Conservation (phyloP, 2,329 filamentous ascomycete species). For the Aspergillus terreus region DNA sequence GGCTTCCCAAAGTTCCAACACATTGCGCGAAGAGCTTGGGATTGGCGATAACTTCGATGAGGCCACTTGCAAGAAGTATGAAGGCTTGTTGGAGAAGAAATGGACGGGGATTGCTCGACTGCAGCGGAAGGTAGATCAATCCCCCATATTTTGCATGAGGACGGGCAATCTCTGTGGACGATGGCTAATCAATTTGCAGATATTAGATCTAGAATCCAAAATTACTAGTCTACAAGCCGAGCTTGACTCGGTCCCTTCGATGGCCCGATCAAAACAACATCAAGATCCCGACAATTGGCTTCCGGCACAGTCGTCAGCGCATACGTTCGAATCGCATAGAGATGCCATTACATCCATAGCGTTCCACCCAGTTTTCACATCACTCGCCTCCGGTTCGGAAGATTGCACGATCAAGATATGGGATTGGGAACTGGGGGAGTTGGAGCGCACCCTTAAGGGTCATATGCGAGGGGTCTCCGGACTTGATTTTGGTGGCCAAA, state of each 20-base stretch:
- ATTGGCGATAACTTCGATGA: conserved; percentile 65
- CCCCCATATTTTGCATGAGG: neutral
- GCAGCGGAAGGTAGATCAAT: conserved; percentile 75
- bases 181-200: conserved; percentile 49
- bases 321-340: conserved; percentile 79
- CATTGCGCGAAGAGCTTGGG: conserved; percentile 70
- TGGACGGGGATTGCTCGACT: conserved; percentile 94
- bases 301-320: conserved; percentile 53
- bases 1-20: conserved; percentile 64
- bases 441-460: conserved; percentile 83
- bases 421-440: conserved; percentile 91
- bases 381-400: conserved; percentile 85
- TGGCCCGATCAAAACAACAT: conserved; percentile 5
- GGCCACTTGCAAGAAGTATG: conserved; percentile 86
- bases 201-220: conserved; percentile 87
- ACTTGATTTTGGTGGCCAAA: conserved; percentile 81
- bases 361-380: conserved; percentile 87
- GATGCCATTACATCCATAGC: conserved; percentile 81
- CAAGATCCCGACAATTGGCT: conserved; percentile 21
- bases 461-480: conserved; percentile 84
- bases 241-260: conserved; percentile 10
- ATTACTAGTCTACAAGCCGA: conserved; percentile 53
- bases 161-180: neutral
- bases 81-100: conserved; percentile 92
- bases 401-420: conserved; percentile 94